Base-by-base conservation (phyloP, 208 protist genomes). In the Crithidia mellificae region DNA sequence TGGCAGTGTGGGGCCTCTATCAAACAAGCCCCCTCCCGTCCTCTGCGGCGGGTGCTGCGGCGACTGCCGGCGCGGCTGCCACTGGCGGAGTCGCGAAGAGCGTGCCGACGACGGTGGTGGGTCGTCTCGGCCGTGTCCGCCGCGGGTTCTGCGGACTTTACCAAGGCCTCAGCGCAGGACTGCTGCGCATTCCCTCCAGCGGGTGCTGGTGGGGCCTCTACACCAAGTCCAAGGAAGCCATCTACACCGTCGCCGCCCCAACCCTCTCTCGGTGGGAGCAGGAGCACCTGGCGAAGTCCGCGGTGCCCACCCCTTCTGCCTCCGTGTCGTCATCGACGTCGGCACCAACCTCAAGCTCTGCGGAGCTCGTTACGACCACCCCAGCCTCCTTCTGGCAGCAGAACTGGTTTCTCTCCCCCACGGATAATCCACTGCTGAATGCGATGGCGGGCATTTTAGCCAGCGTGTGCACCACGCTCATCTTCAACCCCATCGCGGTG, bases 191-290 rank as follows among this genome's bases (percentile, higher is more conserved):
- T 20, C 90, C 90, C 6, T 84, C 85, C 14, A 91, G 81, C 57
- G 90, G 87, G n/a, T 72, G 82, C 52, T 95, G 90, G 90, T 95
- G 90, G 88, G 82, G 72, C 0, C 47, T 90, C 15, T 95, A 95
- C 68, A 91, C 84, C 2, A 84, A 89, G 59, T 68, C 77, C 14
- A 95, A 95, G 62, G 77, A 83, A 54, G 51, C 39, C 9, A 64
- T 95, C 22, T 95, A 95, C 72, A 80, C 67, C n/a, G 41, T 72
- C 2, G 69, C 78, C 43, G 75, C 78, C 15, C 90, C 90, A 4
- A 77, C 59, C 8, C 74, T 95, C 32, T 34, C 54, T 2, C 71
- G 41, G n/a, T 91, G 75, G 83, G 79, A 87, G 25, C 72, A 80
- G 14, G 73, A 79, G 53, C 55, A 32, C 30, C 43, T 44, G 19